Conservation (phyloP, 176 grass and related monocot species). For the Miscanthus lutarioriparius region DNA sequence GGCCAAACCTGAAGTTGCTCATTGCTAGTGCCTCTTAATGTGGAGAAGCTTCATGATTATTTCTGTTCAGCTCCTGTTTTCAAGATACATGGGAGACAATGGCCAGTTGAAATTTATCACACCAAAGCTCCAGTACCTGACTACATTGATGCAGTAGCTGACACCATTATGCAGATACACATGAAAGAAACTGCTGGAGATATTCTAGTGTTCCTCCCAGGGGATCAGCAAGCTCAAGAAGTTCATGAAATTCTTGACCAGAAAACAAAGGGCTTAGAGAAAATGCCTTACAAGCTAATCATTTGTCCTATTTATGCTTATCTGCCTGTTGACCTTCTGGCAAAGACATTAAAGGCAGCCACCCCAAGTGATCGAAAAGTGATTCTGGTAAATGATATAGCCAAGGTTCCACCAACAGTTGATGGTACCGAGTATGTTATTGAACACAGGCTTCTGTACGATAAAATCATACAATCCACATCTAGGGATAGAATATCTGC, state of each 20-base stretch:
- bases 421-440: constrained; percentile 83
- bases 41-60: constrained; percentile 74
- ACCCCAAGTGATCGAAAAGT: too few relatives aligned
- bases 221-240: constrained; percentile 74
- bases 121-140: constrained; percentile 83
- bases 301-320: too few relatives aligned
- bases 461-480: constrained; percentile 78
- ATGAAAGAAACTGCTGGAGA: constrained; percentile 74
- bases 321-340: too few relatives aligned
- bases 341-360: too few relatives aligned
- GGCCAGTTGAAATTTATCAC: constrained; percentile 67
- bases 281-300: constrained; percentile 44
- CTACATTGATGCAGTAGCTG: constrained; percentile 74
- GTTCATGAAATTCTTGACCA: constrained; percentile 85
- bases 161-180: constrained; percentile 77
- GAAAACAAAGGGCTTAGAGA: constrained; percentile 68
- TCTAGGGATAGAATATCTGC: constrained; percentile 70
- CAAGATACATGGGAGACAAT: constrained; percentile 70
- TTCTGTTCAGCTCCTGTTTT: constrained; percentile 41
- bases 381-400: too few relatives aligned
- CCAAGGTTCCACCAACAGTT: constrained; percentile 7
- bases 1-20: constrained; percentile 70
- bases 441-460: constrained; percentile 79
- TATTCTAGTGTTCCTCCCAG: constrained; percentile 78
- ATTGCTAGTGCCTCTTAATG: constrained; percentile 84